A percentile compares a stretch with the other conserved stretches of the same genome.
Evolutionary conservation across 2,329 filamentous ascomycete genomes (phyloP).

Genomic region (Colletotrichum zoysiae): DNA sequence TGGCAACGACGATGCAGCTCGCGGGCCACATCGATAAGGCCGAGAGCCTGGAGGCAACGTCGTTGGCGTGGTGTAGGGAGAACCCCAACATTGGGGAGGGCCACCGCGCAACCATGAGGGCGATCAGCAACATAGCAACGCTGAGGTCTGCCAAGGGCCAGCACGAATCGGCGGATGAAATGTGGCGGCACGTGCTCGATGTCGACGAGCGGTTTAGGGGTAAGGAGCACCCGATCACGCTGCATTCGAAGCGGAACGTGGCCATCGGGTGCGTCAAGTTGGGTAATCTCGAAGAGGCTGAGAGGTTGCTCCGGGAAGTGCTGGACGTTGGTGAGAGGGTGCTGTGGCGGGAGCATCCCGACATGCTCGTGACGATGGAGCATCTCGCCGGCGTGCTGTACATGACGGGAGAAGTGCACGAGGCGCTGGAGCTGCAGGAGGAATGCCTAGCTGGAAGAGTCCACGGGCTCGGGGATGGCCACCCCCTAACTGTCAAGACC

Average conservation of each 20-base stretch:
- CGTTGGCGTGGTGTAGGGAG: background rate
- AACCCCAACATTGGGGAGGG: background rate
- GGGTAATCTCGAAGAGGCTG: conserved; percentile 51
- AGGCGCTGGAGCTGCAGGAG: conserved; percentile 1
- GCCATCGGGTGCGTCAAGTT: conserved; percentile 43
- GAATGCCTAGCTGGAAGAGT: background rate
- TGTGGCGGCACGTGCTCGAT: conserved; percentile 4
- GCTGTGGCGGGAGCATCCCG: conserved; percentile 14
- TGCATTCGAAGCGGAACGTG: conserved; percentile 24
- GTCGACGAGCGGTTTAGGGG: background rate
- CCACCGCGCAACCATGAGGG: conserved; percentile 5
- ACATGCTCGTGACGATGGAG: conserved; percentile 21
- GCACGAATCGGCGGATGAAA: conserved; percentile 10
- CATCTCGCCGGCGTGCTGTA: conserved; percentile 6
- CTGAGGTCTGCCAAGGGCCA: background rate
- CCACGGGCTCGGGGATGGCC: background rate
- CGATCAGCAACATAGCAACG: conserved; percentile 15
- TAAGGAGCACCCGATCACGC: conserved; percentile 10
- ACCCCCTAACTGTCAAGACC: background rate
- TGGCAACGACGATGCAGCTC: conserved; percentile 8
- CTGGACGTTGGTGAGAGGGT: conserved; percentile 38
- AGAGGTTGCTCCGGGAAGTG: conserved; percentile 47
- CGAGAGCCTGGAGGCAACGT: background rate
- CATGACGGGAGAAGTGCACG: background rate
- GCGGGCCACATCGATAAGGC: background rate